These are phyloP conservation scores for Ophiorrhiza pumila DNA, from an alignment of 257 asterid genomes.

Conservation along the genomic window DNA sequence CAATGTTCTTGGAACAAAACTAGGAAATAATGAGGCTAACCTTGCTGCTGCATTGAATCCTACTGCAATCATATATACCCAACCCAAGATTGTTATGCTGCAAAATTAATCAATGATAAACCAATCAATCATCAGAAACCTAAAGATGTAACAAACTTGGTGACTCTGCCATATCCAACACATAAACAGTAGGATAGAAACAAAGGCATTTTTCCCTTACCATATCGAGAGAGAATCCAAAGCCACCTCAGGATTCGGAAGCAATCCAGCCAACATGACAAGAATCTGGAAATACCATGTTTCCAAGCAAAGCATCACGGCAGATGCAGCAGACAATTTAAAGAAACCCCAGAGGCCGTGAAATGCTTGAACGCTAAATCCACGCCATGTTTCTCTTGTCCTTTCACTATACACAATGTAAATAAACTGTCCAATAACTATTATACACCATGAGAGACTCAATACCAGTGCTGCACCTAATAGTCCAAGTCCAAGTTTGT, in stretches of 20 bases:
- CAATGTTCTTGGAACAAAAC: too few species aligned
- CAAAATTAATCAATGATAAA: slow-evolving; percentile 14
- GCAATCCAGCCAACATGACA: slow-evolving; percentile 46
- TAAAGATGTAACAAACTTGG: neutral
- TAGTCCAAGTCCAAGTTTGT: slow-evolving; percentile 47
- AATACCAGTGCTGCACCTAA: slow-evolving; percentile 51
- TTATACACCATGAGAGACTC: slow-evolving; percentile 66
- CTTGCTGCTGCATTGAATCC: slow-evolving; percentile 80
- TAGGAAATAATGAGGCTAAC: slow-evolving; percentile 16
- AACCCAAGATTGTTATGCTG: slow-evolving; percentile 56
- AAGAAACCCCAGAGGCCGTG: slow-evolving; percentile 49
- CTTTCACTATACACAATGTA: slow-evolving; percentile 37
- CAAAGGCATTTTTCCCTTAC: slow-evolving; percentile 20
- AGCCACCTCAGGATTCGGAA: slow-evolving; percentile 52
- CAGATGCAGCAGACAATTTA: slow-evolving; percentile 56
- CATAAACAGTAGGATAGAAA: neutral
- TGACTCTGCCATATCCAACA: neutral
- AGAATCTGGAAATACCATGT: slow-evolving; percentile 60
- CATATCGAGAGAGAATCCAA: slow-evolving; percentile 57
- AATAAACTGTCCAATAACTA: slow-evolving; percentile 48
- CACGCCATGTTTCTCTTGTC: slow-evolving; percentile 52
- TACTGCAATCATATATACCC: slow-evolving; percentile 65
- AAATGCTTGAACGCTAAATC: slow-evolving; percentile 49
- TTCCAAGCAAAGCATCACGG: slow-evolving; percentile 62
- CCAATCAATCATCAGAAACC: neutral